Evolutionary conservation across 2,329 filamentous ascomycete genomes (phyloP), one percentile per base, ranked within the genome.

Genomic region (Xylariaceae sp.): DNA sequence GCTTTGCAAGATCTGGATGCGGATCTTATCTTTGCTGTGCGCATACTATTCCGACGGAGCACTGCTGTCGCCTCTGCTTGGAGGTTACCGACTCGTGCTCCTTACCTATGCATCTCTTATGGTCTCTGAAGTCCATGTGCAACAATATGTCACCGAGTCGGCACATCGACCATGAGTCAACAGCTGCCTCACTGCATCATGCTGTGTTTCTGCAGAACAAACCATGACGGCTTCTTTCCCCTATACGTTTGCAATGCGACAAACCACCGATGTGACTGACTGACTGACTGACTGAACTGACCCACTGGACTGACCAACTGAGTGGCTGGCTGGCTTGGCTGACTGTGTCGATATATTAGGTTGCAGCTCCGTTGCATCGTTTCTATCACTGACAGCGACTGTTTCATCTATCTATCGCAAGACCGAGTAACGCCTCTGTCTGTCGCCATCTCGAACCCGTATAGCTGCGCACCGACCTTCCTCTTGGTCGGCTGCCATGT

Each of bases 401-500:
- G n/a, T 4, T 50, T 39, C 51, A 4, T 30, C 39, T 49, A 23
- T 47, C 42, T 47, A n/a, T 44, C 35, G 23, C 47, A 9, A 17
- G 39, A 48, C 34, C 34, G 15, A 9, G 39, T 17, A 5, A 45
- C 49, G 42, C 15, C 39, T 42, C 35, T 2, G 39, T 11, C 42
- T 48, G 7, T 35, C 42, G 51, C 34, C 42, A 35, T 37, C 34
- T 17, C 15, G 34, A 49, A 54, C 45, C 15, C 23, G 42, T 15
- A 35, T 48, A 35, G 48, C 53, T 59, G 23, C 55, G 44, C 54
- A 45, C 50, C 47, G 55, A 56, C 53, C 57, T 54, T 17, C 9
- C 45, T 51, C 47, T 37, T 48, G 55, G 53, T 50, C 51, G 59
- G 51, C 57, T 53, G 62, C 62, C 62, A 64, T 64, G 62, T 56